Evolutionary conservation across 768 basidiomycete species (phyloP).

Genomic region (Paxillus rubicundulus): DNA sequence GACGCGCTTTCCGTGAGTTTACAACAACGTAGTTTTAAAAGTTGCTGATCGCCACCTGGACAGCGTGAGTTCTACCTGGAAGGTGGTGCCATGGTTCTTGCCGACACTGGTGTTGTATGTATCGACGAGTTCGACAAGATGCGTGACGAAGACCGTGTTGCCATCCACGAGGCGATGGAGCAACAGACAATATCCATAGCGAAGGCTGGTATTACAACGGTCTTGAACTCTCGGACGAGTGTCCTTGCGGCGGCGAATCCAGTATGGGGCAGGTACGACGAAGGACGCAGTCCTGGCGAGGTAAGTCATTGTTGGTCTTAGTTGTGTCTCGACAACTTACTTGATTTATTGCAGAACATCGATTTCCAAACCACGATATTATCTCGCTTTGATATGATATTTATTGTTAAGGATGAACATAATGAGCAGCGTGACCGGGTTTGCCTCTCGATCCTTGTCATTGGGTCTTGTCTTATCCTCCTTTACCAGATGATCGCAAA

Average conservation of each 20-base stretch:
- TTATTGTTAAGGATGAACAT: conserved; percentile 98
- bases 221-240: conserved; percentile 92
- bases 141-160: conserved; percentile 98
- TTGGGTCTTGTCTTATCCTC: background rate
- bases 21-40: background rate
- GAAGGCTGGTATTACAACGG: conserved; percentile 98
- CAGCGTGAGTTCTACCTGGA: conserved; percentile 98
- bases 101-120: conserved; percentile 97
- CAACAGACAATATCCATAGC: conserved; percentile 99
- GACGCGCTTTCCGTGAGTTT: conserved; percentile 80
- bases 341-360: conserved; percentile 59
- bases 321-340: background rate
- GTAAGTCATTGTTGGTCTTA: conserved; percentile 35
- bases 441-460: conserved; percentile 20
- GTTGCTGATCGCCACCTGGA: conserved; percentile 5
- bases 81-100: conserved; percentile 98
- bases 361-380: conserved; percentile 98
- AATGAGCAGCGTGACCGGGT: conserved; percentile 91
- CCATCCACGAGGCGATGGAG: conserved; percentile 99
- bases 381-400: conserved; percentile 99
- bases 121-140: conserved; percentile 99
- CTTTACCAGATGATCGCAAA: conserved; percentile 81
- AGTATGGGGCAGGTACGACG: conserved; percentile 96
- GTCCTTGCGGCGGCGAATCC: conserved; percentile 98
- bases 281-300: conserved; percentile 93